Evolutionary conservation across 805 yeast species (phyloP).

Genomic region (Pichia deserticola): DNA sequence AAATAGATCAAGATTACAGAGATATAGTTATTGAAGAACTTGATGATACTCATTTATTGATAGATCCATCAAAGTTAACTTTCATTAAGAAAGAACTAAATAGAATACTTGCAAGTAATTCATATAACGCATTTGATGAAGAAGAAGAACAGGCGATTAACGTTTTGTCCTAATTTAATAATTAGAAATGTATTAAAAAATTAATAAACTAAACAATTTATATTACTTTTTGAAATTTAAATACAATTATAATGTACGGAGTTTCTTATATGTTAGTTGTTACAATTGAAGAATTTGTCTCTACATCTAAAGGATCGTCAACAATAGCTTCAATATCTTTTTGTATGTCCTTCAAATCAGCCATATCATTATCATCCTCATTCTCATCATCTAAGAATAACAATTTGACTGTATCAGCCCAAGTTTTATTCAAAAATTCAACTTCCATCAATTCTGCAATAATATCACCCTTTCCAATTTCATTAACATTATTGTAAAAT

Average conservation of each 20-base stretch:
- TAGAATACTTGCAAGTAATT: slow-evolving; percentile 67
- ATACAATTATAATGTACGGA: too few species aligned
- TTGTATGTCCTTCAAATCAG: slow-evolving; percentile 1
- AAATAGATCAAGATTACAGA: slow-evolving; percentile 67
- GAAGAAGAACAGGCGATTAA: slow-evolving; percentile 34
- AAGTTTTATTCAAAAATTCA: slow-evolving; percentile 43
- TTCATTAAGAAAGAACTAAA: slow-evolving; percentile 74
- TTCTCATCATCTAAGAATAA: slow-evolving; percentile 22
- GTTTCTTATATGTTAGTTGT: neutral
- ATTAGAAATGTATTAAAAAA: too few species aligned
- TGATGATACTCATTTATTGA: slow-evolving; percentile 84
- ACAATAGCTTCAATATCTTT: slow-evolving; percentile 4
- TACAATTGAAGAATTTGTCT: slow-evolving; percentile 26
- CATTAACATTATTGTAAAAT: slow-evolving; percentile 33
- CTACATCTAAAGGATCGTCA: neutral
- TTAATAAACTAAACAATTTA: too few species aligned
- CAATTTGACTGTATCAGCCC: slow-evolving; percentile 29
- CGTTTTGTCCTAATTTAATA: too few species aligned
- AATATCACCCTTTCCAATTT: slow-evolving; percentile 22
- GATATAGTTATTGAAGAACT: slow-evolving; percentile 72
- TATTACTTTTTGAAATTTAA: too few species aligned
- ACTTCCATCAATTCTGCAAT: slow-evolving; percentile 52
- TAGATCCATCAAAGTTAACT: slow-evolving; percentile 70
- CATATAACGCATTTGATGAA: slow-evolving; percentile 77
- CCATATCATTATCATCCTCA: neutral